Conservation (phyloP, 2,329 filamentous ascomycete genomes). For the Grosmannia clavigera region DNA sequence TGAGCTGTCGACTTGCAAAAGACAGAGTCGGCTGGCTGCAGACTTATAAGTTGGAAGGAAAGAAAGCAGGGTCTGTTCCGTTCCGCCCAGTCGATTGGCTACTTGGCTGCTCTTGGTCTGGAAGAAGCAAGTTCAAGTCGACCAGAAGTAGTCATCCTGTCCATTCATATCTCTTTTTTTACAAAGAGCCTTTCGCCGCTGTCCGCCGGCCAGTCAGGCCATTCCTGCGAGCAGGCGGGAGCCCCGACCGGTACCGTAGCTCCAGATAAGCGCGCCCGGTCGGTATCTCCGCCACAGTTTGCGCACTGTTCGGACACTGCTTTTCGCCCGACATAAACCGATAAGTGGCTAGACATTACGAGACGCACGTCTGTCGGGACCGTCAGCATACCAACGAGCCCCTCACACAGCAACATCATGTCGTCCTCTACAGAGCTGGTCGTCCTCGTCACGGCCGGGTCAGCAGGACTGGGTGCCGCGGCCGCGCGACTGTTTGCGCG, state of each 20-base stretch:
- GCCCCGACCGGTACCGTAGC: not conserved
- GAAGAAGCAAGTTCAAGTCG: not conserved
- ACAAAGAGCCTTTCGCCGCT: not conserved
- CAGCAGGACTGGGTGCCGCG: constrained; percentile 58
- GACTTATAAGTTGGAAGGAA: not conserved
- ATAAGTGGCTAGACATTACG: not conserved
- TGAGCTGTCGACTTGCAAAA: not conserved
- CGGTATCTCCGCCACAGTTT: not conserved
- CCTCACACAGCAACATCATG: not conserved
- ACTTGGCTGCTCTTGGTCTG: not conserved
- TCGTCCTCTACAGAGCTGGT: constrained; percentile 14
- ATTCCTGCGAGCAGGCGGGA: not conserved
- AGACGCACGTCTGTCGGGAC: not conserved
- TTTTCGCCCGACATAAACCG: not conserved
- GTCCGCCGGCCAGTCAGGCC: not conserved
- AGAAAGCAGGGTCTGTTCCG: not conserved
- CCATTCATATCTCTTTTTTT: not conserved
- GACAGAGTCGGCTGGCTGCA: not conserved
- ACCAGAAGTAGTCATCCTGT: not conserved
- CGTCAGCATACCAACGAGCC: no score
- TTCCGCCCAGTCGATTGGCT: not conserved
- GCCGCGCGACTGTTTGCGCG: constrained; percentile 55
- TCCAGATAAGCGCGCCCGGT: not conserved
- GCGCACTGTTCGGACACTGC: not conserved
- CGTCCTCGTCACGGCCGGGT: constrained; percentile 37